Base-by-base conservation (phyloP, 148 eudicot genomes). In the Amaranthus hypochondriacus region DNA sequence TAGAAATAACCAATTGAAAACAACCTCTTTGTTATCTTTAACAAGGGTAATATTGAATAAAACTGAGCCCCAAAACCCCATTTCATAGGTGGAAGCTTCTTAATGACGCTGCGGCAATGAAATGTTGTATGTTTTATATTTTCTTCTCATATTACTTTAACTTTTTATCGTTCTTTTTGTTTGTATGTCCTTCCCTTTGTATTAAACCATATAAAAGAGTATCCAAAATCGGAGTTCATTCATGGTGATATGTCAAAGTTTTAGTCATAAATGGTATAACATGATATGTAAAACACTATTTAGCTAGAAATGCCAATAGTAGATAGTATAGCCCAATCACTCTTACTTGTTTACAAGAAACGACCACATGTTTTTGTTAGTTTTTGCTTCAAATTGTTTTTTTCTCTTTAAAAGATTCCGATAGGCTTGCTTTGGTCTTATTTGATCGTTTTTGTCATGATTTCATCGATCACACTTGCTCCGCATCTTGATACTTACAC, bases 281-380 rank as follows among this genome's bases (percentile, higher is more conserved):
- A 76, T 66, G 50, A 60, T 59, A 68, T 79, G 7, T 43, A 61
- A 15, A 64, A 80, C 73, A 46, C 51, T 80, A 11, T 64, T 54
- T 43, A 79, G 71, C 47, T 64, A 64, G 53, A 56, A 48, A 8
- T 39, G 28, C 66, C 57, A 62, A 56, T 54, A 68, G 68, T 79
- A 59, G 66, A 12, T 66, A 59, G 58, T 56, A 49, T 56, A 64
- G 58, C 62, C 63, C 77, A 78, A 78, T 78, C 69, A 73, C 62
- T 79, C 70, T 28, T 65, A 51, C 28, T 75, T 62, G 69, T 69
- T 66, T 59, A 21, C 62, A 70, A 71, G 57, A 67, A 80, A 80
- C 63, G 10, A 66, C 76, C 83, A 80, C 79, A 80, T 80, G 82
- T 42, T 69, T 75, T 80, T 80, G 83, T 76, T 71, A 68, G 53